phyloP scores from a whole-genome alignment of 1,284 basidiomycete species.

The Porodaedalea pini region DNA sequence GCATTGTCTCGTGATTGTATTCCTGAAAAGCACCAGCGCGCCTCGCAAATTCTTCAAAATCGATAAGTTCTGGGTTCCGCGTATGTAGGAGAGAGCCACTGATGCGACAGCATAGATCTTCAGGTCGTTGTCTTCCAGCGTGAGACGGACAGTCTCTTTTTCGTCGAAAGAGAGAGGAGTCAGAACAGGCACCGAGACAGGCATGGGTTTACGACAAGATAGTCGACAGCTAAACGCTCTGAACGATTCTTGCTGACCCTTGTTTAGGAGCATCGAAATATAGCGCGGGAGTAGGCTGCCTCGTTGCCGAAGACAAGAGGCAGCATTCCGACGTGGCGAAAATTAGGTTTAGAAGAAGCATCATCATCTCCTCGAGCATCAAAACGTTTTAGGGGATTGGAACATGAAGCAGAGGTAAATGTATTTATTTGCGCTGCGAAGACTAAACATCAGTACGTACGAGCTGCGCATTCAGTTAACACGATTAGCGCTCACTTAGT shows the following conservation, averaged over 20 bases:
- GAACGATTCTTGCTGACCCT: too few relatives aligned
- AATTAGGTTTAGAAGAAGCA: too few relatives aligned
- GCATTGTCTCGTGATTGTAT: background rate
- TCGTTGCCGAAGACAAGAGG: too few relatives aligned
- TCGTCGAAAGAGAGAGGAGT: background rate
- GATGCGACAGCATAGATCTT: background rate
- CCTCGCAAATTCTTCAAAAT: background rate
- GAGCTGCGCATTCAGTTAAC: background rate
- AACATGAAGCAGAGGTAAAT: too few relatives aligned
- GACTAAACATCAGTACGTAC: too few relatives aligned
- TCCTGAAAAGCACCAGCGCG: background rate
- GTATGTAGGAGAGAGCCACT: background rate
- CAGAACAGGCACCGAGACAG: background rate
- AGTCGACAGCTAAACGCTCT: too few relatives aligned
- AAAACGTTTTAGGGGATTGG: background rate
- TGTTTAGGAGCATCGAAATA: too few relatives aligned
- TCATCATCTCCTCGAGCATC: too few relatives aligned
- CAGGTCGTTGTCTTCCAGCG: background rate
- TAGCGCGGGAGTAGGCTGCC: too few relatives aligned
- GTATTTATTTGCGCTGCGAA: too few relatives aligned
- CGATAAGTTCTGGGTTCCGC: background rate
- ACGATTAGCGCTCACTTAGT: background rate
- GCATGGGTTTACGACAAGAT: background rate
- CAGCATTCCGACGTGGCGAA: too few relatives aligned
- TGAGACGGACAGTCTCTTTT: background rate